Base-by-base conservation (phyloP, 2,329 filamentous ascomycete species). In the Aspergillus neoniger region DNA sequence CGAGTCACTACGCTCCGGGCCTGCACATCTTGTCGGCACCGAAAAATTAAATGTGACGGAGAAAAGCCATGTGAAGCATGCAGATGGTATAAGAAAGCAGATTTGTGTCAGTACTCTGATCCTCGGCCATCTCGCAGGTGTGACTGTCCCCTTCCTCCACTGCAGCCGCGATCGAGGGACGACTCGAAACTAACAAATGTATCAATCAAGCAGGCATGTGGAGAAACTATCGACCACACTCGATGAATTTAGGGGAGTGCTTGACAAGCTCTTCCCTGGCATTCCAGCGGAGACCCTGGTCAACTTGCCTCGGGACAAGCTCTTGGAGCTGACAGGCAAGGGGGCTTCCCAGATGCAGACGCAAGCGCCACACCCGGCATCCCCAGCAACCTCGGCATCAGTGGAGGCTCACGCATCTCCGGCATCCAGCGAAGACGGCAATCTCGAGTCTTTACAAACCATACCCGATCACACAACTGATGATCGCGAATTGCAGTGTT, bases 21-120 rank as follows among this genome's bases (percentile, higher is more conserved):
- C 39, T 92, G 89, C 73, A 87, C 89, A 51, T 89, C 91, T 69
- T 92, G 91, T 78, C 88, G 92, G 71, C 84, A 91, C 67, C 85
- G 91, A 63, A 95, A 94, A 76, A 94, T 94, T 58, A 88, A 91
- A 64, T 95, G 91, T 72, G 90, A 93, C 78, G 91, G 91, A 57
- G 85, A 88, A 66, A 88, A 91, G 70, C 91, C 91, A 10, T 95
- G 91, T 72, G 89, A 90, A 39, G 91, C 92, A 72, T 95, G 91
- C 73, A 84, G 91, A 60, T 92, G 90, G 74, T 93, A 91, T 72
- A 87, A 91, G 59, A 90, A 91, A 63, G 88, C 90, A 4, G 91
- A 92, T 73, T 83, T 86, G 57, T 94, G 91, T 72, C 88, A 88
- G 69, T 94, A 94, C 74, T 89, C 91, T 66, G 92, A 93, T 77